Base-by-base conservation (phyloP, 2,329 filamentous ascomycete genomes). In the Fusarium vanettenii region DNA sequence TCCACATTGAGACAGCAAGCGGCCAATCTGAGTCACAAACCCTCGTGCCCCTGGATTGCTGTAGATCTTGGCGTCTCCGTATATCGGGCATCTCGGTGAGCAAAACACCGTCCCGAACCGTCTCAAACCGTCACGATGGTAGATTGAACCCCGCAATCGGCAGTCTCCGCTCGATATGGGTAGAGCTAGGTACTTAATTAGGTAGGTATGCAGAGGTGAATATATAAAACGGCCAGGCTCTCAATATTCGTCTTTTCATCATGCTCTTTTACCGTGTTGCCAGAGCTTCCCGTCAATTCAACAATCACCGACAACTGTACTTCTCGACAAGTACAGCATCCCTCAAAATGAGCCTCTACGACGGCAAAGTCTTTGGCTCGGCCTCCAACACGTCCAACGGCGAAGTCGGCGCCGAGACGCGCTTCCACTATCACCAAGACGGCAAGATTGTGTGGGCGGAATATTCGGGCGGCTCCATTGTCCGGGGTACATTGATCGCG, bases 401-500 rank as follows among this genome's bases (percentile, higher is more conserved):
- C 56, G 73, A 79, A 45, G 76, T 79, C n/a, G 70, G 71, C 25
- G 57, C 68, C 31, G 74, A 74, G 31, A 78, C 77, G 8, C 60
- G 55, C 37, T 79, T 79, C 63, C 74, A 78, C 68, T 80, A 79
- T 66, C 77, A 76, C 67, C 77, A 80, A 37, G 69, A 77, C 27
- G 77, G 73, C 60, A 72, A 62, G 56, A 72, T 78, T 22, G 76
- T 80, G 5, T 79, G 78, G 77, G 78, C 77, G 39, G 78, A 79
- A 64, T 80, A 80, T 65, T 39, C 61, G 2, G 78, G 78, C 48
- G 76, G 77, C 6, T 76, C 72, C 11, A 71, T 79, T 37, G 73
- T 68, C 22, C 70, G 69, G 22, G 78, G 78, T 37, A 72, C 67
- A 39, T 65, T 79, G 33, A 73, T 79, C 31, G 78, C 75, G 41